phyloP scores from a whole-genome alignment of 2,329 filamentous ascomycete species.

The Fusarium sp. region DNA sequence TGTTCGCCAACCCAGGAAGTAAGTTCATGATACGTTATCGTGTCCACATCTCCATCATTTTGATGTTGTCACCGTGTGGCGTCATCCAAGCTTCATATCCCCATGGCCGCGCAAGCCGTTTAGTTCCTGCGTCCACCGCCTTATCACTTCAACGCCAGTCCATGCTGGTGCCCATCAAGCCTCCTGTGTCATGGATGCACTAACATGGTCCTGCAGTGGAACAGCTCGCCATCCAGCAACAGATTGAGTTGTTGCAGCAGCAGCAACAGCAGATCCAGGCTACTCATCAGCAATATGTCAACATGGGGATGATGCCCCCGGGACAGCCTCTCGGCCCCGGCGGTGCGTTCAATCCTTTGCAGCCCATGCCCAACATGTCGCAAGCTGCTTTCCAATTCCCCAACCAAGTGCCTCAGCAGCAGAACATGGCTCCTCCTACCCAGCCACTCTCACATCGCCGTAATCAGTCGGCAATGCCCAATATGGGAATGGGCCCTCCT shows the following conservation, averaged over 20 bases:
- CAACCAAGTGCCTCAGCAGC: conserved; percentile 78
- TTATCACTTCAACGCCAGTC: background rate
- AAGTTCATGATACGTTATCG: conserved; percentile 53
- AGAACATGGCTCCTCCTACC: conserved; percentile 80
- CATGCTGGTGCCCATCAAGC: background rate
- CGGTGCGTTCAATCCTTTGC: conserved; percentile 80
- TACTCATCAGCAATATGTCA: conserved; percentile 96
- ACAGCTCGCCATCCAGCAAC: conserved; percentile 96
- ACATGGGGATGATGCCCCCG: conserved; percentile 93
- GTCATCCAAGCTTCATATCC: conserved; percentile 9
- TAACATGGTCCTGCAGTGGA: conserved; percentile 74
- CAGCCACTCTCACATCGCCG: conserved; percentile 91
- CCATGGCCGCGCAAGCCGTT: background rate
- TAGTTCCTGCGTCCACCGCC: background rate
- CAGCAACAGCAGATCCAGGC: conserved; percentile 98
- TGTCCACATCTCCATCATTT: background rate
- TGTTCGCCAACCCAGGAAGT: conserved; percentile 76
- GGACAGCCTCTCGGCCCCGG: conserved; percentile 80
- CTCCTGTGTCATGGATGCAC: conserved; percentile 17
- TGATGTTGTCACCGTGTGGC: background rate
- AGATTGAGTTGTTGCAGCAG: conserved; percentile 96
- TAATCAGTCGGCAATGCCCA: conserved; percentile 96
- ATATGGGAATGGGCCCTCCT: conserved; percentile 88
- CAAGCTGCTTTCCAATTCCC: conserved; percentile 92
- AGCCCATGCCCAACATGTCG: conserved; percentile 82